A percentile compares a stretch with the other conserved stretches of the same genome.
Evolutionary conservation across 2,329 filamentous ascomycete genomes (phyloP).

Genomic region (Neoarthrinium moseri): DNA sequence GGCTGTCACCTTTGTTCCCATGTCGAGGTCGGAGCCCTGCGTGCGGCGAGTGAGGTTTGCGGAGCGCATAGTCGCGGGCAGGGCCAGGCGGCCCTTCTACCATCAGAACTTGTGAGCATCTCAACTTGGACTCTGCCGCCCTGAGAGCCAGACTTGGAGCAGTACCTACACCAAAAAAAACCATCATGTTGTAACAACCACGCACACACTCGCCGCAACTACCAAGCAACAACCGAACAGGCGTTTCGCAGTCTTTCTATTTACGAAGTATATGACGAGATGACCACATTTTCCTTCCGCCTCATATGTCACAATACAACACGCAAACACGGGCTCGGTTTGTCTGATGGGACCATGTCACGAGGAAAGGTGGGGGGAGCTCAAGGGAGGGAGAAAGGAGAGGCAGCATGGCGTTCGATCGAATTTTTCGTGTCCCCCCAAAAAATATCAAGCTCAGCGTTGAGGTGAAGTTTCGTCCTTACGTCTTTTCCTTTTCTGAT

Average conservation of each 20-base stretch:
- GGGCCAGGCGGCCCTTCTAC: background rate
- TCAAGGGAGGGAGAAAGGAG: too few species aligned
- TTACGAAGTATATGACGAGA: constrained; percentile 1
- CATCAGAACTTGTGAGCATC: background rate
- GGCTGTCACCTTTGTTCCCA: background rate
- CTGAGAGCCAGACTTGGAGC: too few species aligned
- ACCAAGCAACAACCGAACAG: too few species aligned
- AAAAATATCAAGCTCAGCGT: too few species aligned
- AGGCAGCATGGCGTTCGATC: background rate
- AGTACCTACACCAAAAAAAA: too few species aligned
- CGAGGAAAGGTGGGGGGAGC: background rate
- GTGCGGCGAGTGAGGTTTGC: background rate
- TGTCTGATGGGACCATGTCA: background rate
- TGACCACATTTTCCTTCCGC: background rate
- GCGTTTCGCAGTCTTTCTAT: too few species aligned
- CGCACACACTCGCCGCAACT: too few species aligned
- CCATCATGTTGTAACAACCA: background rate
- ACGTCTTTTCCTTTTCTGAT: too few species aligned
- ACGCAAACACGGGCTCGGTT: background rate
- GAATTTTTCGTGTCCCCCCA: background rate
- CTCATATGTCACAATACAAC: background rate
- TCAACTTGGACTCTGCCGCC: too few species aligned
- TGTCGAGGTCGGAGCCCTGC: constrained; percentile 1
- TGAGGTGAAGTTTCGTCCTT: too few species aligned
- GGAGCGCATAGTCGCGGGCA: background rate